Percentiles rank a stretch among this genome's conserved stretches.
These are phyloP conservation scores for Populus ilicifolia DNA, from an alignment of 345 rosid species.

Conservation along the genomic window DNA sequence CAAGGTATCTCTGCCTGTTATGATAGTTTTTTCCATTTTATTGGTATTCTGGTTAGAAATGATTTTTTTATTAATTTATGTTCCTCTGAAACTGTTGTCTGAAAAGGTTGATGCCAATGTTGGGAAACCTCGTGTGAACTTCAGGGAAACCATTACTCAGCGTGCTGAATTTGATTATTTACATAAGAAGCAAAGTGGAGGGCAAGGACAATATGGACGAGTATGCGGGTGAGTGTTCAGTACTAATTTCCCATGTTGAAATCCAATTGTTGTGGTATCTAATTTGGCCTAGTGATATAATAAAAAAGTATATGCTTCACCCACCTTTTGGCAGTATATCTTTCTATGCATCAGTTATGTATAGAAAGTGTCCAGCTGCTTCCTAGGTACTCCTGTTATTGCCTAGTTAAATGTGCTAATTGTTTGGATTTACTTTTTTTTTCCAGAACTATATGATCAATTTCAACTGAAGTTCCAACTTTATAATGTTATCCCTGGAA, in stretches of 20 bases:
- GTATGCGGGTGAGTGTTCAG: constrained; percentile 68
- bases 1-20: constrained; percentile 48
- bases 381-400: background rate
- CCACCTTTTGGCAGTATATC: background rate
- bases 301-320: background rate
- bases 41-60: background rate
- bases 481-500: background rate
- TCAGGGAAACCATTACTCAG: constrained; percentile 86
- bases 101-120: constrained; percentile 93
- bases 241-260: background rate
- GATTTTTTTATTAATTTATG: background rate
- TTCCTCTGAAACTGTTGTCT: background rate
- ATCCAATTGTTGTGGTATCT: background rate
- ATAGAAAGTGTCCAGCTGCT: background rate
- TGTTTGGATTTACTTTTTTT: background rate
- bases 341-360: background rate
- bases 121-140: constrained; percentile 96
- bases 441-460: background rate
- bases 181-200: constrained; percentile 98
- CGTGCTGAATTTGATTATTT: constrained; percentile 92
- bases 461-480: background rate
- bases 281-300: background rate
- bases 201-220: constrained; percentile 97
- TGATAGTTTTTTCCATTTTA: background rate
- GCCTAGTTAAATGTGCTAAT: background rate